Conservation (phyloP, 2,329 filamentous ascomycete genomes). For the Exophiala lecanii-corni region DNA sequence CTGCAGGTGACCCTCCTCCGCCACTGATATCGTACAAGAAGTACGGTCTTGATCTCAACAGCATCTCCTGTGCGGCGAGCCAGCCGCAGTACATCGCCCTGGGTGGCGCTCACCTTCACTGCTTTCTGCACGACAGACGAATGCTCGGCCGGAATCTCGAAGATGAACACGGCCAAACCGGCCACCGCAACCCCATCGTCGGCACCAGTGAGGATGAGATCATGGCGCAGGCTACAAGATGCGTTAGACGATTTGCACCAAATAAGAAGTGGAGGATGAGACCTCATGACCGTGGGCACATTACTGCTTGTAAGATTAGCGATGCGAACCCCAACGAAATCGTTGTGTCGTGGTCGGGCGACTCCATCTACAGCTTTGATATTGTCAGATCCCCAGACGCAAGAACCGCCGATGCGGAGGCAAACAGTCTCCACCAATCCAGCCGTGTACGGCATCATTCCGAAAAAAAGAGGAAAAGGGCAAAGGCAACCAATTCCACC, state of each 20-base stretch:
- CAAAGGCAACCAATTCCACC: constrained; percentile 40
- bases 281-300: constrained; percentile 56
- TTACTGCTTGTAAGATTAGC: constrained; percentile 67
- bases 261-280: constrained; percentile 52
- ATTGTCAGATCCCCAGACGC: constrained; percentile 56
- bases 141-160: constrained; percentile 60
- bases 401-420: constrained; percentile 36
- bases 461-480: constrained; percentile 55
- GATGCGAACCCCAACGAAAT: constrained; percentile 65
- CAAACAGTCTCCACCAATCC: constrained; percentile 28
- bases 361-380: constrained; percentile 64
- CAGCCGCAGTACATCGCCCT: constrained; percentile 67
- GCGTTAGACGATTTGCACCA: constrained; percentile 63
- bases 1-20: constrained; percentile 52
- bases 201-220: constrained; percentile 50
- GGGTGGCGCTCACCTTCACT: constrained; percentile 64
- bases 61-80: constrained; percentile 62
- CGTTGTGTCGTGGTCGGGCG: constrained; percentile 64
- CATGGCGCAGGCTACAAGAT: constrained; percentile 58
- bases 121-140: constrained; percentile 63
- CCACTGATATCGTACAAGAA: constrained; percentile 64
- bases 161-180: constrained; percentile 48
- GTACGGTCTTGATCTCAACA: constrained; percentile 61
- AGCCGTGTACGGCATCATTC: constrained; percentile 33
- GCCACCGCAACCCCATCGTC: constrained; percentile 36